Base-by-base conservation (phyloP, 202 grass and related monocot genomes). In the Eragrostis tef region DNA sequence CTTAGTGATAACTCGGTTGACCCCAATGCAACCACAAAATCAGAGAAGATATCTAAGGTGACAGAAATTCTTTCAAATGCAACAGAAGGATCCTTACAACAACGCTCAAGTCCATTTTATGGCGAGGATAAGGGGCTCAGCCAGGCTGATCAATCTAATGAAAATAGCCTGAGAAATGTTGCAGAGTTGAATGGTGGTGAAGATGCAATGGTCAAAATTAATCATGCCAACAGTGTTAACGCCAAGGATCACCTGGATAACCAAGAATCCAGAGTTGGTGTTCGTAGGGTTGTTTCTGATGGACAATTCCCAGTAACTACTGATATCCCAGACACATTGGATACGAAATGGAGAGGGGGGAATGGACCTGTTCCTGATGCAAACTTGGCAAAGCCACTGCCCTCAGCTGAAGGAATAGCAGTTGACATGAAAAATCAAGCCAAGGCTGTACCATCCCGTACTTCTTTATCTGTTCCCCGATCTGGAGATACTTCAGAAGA, bases 291-390 rank as follows among this genome's bases (percentile, higher is more conserved):
- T 73, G 83, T 86, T 73, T 95, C 95, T 88, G 92, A 90, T 74
- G 88, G 92, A 11, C 88, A 93, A 67, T 93, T 95, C 42, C 90
- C 82, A 68, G 86, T 87, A 77, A 72, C 21, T 58, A 36, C 70
- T 66, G 95, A 98, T 69, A 78, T 98, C 59, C 87, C 95, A 54
- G 90, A 93, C 80, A 93, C 90, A 54, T 71, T 98, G 86, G 90
- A 95, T 81, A 89, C 90, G 11, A 98, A 93, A 82, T 98, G 95
- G 92, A 91, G 87, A 84, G 92, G 95, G 44, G 92, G 93, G 81
- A 86, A 87, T 85, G 85, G 74, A 85, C 22, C 77, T 75, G 71
- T 81, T 79, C 86, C 67, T 79, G 88, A 91, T 87, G 84, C 80
- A 67, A 87, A 73, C 73, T 81, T 60, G 46, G 64, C 15, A 2